A percentile compares a stretch with the other conserved stretches of the same genome.
Conservation (phyloP, 352 stramenopile species). For the Phytopythium mirpurense region DNA sequence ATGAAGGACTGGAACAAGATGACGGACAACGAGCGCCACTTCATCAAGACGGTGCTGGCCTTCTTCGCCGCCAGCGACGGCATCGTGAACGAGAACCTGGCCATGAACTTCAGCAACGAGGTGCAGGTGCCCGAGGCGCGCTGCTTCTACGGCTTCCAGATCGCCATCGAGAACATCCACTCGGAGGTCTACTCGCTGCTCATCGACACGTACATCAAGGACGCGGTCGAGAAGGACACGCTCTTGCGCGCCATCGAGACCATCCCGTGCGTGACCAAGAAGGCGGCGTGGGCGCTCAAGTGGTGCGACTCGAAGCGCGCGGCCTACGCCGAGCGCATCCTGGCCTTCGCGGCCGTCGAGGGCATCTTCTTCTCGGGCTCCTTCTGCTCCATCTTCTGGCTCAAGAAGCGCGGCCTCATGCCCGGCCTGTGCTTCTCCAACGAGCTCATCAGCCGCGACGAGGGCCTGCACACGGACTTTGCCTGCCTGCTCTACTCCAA, state of each 20-base stretch:
- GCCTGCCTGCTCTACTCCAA: conserved; percentile 98
- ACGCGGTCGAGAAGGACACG: conserved; percentile 90
- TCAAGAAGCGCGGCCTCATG: conserved; percentile 99
- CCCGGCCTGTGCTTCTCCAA: conserved; percentile 98
- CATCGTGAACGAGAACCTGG: conserved; percentile 99
- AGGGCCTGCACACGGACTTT: conserved; percentile 99
- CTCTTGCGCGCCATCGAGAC: conserved; percentile 97
- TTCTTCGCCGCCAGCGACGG: conserved; percentile 99
- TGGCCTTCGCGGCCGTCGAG: conserved; percentile 98
- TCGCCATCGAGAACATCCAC: conserved; percentile 99
- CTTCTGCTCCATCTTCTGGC: conserved; percentile 99
- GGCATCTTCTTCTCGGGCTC: conserved; percentile 99
- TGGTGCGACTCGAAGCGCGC: conserved; percentile 93
- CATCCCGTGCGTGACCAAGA: conserved; percentile 96
- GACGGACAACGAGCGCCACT: conserved; percentile 95
- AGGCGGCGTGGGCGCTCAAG: conserved; percentile 95
- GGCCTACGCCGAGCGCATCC: conserved; percentile 95
- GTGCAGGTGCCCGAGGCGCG: conserved; percentile 96
- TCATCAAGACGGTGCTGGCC: conserved; percentile 97
- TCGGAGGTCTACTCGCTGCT: conserved; percentile 98
- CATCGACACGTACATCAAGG: conserved; percentile 99
- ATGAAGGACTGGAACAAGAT: conserved; percentile 94
- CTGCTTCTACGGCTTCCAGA: conserved; percentile 99
- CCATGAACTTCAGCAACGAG: conserved; percentile 98
- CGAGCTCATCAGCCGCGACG: conserved; percentile 98